A percentile compares a stretch with the other conserved stretches of the same genome.
Conservation (phyloP, 208 protist species). For the Angomonas desouzai region DNA sequence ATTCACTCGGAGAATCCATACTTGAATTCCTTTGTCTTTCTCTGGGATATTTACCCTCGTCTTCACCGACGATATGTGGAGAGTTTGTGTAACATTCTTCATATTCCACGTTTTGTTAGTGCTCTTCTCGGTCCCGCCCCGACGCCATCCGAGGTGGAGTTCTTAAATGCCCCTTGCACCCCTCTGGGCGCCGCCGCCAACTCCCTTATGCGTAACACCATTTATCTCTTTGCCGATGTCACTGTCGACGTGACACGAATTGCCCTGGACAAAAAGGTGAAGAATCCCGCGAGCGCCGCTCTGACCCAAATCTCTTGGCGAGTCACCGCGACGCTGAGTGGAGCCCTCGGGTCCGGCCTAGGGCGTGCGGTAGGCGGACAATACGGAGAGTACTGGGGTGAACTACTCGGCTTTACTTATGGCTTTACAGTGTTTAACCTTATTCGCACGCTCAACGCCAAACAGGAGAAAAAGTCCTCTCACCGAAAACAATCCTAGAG, state of each 20-base stretch:
- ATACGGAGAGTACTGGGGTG: constrained; percentile 76
- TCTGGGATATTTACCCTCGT: constrained; percentile 75
- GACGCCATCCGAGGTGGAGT: constrained; percentile 29
- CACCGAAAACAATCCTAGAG: neutral
- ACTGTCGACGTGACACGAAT: constrained; percentile 52
- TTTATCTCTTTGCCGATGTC: constrained; percentile 49
- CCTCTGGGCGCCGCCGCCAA: constrained; percentile 52
- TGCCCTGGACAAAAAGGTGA: constrained; percentile 14
- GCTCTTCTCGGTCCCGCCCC: constrained; percentile 47
- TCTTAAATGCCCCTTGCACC: constrained; percentile 25
- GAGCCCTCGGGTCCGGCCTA: constrained; percentile 40
- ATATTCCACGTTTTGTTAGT: constrained; percentile 50
- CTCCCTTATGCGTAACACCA: constrained; percentile 43
- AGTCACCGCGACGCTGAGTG: constrained; percentile 29
- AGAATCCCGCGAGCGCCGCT: constrained; percentile 22
- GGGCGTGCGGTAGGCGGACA: constrained; percentile 43
- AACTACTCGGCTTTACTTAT: constrained; percentile 33
- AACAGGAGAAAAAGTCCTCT: neutral
- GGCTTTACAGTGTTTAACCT: constrained; percentile 17
- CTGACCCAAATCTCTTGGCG: constrained; percentile 23
- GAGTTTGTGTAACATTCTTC: constrained; percentile 34
- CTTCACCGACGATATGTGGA: constrained; percentile 64
- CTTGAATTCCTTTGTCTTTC: constrained; percentile 49
- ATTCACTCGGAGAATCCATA: constrained; percentile 35
- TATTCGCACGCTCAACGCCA: neutral